Evolutionary conservation across 1,284 basidiomycete species (phyloP), one percentile per base, ranked within the genome.

Genomic region (Cerrena zonata): DNA sequence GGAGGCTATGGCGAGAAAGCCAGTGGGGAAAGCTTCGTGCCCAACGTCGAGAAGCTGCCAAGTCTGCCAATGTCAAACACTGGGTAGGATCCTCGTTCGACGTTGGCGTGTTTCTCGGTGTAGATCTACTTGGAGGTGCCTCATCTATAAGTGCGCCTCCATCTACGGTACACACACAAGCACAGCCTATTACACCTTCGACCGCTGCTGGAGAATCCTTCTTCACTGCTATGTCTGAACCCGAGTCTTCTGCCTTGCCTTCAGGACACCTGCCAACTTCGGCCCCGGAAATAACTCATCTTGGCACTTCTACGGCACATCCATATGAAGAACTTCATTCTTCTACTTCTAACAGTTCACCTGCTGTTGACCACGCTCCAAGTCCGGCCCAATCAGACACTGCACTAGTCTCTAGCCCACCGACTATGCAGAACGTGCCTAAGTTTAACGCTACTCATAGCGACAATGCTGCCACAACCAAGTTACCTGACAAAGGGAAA

Each of bases 1-100:
- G 77, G 49, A 65, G 66, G 45, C 70, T 72, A n/a, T 89, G 86
- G 84, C 71, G 70, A 55, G 74, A 81, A 44, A 85, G 78, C 51
- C 79, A 82, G 50, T 89, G 86, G 85, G 78, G 75, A 4, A 64
- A 64, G 26, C 66, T 77, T n/a, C 71, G 76, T 64, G 67, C 60
- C 26, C 66, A 63, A 19, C 66, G 71, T 46, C n/a, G n/a, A n/a
- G n/a, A n/a, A n/a, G n/a, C n/a, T n/a, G 70, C 65, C 46, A 63
- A 69, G 23, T 58, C 58, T 19, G 57, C 62, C 49, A 48, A 56
- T 51, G 47, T 50, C 23, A 65, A 66, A 34, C 69, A 69, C 39
- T 90, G 88, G 89, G 74, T 87, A 22, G 86, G 88, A 24, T 73
- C 71, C 15, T 86, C 80, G 50, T 91, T 91, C 58, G 84, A 89